Percentiles rank a stretch among this genome's conserved stretches.
These are phyloP conservation scores for Pseudopithomyces maydicus DNA, from an alignment of 2,329 filamentous ascomycete genomes.

Conservation along the genomic window DNA sequence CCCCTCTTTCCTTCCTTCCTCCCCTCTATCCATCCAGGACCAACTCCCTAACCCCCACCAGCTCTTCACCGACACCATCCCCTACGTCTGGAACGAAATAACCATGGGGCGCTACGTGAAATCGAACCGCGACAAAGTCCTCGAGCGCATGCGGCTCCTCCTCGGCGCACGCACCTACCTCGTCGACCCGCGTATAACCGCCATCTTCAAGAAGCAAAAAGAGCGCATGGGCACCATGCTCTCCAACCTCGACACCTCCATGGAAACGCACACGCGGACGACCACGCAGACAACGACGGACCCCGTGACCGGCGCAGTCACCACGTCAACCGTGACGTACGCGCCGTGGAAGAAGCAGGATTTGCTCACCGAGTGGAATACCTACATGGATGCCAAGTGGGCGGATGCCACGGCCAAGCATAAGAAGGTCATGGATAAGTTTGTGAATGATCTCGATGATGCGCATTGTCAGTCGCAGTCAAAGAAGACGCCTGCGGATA, in stretches of 20 bases:
- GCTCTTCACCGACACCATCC: not conserved
- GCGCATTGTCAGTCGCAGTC: not conserved
- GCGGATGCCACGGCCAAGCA: not conserved
- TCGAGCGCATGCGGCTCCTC: constrained; percentile 2
- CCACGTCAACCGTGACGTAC: not conserved
- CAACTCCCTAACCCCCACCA: not conserved
- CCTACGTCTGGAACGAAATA: not conserved
- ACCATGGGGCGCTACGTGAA: not conserved
- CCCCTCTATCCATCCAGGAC: not conserved
- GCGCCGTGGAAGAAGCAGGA: constrained; percentile 8
- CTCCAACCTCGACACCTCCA: constrained; percentile 7
- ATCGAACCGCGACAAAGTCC: not conserved
- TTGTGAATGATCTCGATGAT: not conserved
- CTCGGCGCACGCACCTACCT: constrained; percentile 13
- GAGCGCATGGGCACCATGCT: constrained; percentile 11
- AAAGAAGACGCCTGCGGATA: not conserved
- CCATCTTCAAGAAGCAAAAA: constrained; percentile 11
- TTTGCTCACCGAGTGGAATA: constrained; percentile 7
- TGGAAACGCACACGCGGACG: not conserved
- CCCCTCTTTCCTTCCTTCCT: not conserved
- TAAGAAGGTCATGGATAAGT: constrained; percentile 4
- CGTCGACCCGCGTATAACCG: not conserved
- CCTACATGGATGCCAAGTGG: constrained; percentile 12
- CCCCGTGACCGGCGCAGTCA: not conserved
- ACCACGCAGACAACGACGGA: not conserved